Evolutionary conservation across 805 yeast species (phyloP).

Genomic region (Kluyveromyces starmeri): DNA sequence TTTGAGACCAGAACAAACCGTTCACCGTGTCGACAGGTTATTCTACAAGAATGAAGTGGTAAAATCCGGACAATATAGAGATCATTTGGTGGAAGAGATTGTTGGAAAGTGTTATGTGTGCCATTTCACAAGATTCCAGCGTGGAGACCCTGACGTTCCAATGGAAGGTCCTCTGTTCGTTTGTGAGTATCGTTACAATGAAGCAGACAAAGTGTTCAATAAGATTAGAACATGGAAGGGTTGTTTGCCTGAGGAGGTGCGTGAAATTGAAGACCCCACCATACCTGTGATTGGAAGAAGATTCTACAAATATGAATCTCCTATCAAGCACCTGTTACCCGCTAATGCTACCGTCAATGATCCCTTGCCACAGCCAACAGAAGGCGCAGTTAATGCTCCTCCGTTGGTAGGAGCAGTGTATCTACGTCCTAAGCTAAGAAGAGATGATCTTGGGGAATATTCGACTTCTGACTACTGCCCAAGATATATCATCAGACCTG

Average conservation of each 20-base stretch:
- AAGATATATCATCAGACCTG: conserved; percentile 36
- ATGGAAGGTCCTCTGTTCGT: conserved; percentile 79
- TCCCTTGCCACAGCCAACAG: conserved; percentile 73
- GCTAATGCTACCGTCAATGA: conserved; percentile 63
- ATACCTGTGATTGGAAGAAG: conserved; percentile 63
- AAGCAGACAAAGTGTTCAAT: conserved; percentile 80
- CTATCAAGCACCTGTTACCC: conserved; percentile 69
- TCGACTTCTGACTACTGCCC: conserved; percentile 41
- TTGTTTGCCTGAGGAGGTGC: conserved; percentile 92
- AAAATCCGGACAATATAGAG: conserved; percentile 94
- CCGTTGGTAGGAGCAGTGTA: conserved; percentile 93
- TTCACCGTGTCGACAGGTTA: conserved; percentile 80
- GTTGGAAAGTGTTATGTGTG: conserved; percentile 92
- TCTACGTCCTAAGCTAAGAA: conserved; percentile 59
- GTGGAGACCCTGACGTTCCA: conserved; percentile 84
- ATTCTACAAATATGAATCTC: conserved; percentile 70
- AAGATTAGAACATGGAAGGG: conserved; percentile 98
- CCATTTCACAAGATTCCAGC: conserved; percentile 86
- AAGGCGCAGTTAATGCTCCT: conserved; percentile 80
- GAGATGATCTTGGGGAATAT: conserved; percentile 79
- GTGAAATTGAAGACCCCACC: conserved; percentile 74
- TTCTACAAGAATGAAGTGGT: conserved; percentile 93
- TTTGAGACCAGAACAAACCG: conserved; percentile 95
- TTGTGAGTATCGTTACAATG: conserved; percentile 93
- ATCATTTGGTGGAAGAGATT: conserved; percentile 81